These are phyloP conservation scores for Fusarium robinianum DNA, from an alignment of 2,329 filamentous ascomycete genomes.

Conservation along the genomic window DNA sequence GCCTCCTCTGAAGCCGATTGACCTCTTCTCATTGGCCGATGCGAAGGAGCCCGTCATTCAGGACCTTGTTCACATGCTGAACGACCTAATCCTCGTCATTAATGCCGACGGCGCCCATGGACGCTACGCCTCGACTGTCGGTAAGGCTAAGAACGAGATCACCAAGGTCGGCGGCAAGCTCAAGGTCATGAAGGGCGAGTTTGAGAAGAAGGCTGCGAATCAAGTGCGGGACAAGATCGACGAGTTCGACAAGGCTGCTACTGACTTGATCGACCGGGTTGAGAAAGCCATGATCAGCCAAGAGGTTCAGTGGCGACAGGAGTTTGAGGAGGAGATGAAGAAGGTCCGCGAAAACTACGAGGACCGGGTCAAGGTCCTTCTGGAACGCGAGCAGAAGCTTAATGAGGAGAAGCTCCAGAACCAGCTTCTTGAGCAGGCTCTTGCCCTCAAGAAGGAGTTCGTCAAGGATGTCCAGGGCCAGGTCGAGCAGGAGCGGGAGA, in stretches of 20 bases:
- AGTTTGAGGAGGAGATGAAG: constrained; percentile 86
- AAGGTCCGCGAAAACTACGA: constrained; percentile 78
- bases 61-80: constrained; percentile 91
- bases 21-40: constrained; percentile 74
- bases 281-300: constrained; percentile 82
- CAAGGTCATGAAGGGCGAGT: constrained; percentile 69
- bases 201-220: constrained; percentile 71
- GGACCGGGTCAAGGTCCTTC: constrained; percentile 75
- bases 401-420: constrained; percentile 84
- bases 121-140: constrained; percentile 77
- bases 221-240: constrained; percentile 72
- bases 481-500: constrained; percentile 86
- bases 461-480: constrained; percentile 74
- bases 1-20: constrained; percentile 71
- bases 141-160: constrained; percentile 84
- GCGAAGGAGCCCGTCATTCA: constrained; percentile 87
- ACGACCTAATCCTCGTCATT: constrained; percentile 91
- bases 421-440: constrained; percentile 85
- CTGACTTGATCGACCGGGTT: constrained; percentile 84
- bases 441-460: constrained; percentile 86
- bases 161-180: constrained; percentile 79
- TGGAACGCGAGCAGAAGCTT: constrained; percentile 78
- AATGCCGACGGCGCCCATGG: constrained; percentile 81
- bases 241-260: constrained; percentile 86
- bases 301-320: constrained; percentile 80